Percentiles rank a stretch among this genome's conserved stretches.
These are phyloP conservation scores for Xylariaceae sp. DNA, from an alignment of 2,329 filamentous ascomycete species.

Conservation along the genomic window DNA sequence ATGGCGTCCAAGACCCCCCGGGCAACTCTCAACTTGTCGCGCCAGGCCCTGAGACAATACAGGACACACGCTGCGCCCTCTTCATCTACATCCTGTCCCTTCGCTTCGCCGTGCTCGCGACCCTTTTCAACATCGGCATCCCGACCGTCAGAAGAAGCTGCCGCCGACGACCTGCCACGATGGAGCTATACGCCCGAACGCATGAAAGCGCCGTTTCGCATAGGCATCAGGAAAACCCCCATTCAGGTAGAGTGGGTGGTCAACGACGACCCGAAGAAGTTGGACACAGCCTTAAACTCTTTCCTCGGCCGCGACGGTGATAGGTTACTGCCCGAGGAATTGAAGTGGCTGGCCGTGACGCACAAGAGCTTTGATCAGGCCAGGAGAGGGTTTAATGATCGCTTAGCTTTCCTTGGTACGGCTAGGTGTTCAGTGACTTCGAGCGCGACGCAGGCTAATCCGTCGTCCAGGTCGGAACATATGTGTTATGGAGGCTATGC, in stretches of 20 bases:
- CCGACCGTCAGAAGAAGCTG: slow-evolving; percentile 17
- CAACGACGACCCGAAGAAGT: slow-evolving; percentile 68
- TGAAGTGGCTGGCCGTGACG: slow-evolving; percentile 95
- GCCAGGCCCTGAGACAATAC: slow-evolving; percentile 33
- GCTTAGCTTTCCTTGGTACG: slow-evolving; percentile 81
- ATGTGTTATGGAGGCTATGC: slow-evolving; percentile 39
- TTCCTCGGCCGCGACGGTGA: slow-evolving; percentile 72
- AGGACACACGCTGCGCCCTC: slow-evolving; percentile 20
- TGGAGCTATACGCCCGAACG: slow-evolving; percentile 67
- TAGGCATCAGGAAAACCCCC: slow-evolving; percentile 53
- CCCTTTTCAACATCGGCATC: slow-evolving; percentile 28
- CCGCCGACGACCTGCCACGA: slow-evolving; percentile 44
- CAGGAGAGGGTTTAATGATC: slow-evolving; percentile 88
- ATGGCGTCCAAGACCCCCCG: slow-evolving; percentile 37
- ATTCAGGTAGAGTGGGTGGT: slow-evolving; percentile 56
- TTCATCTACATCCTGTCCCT: slow-evolving; percentile 12
- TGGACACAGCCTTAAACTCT: slow-evolving; percentile 73
- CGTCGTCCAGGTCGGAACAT: slow-evolving; percentile 30
- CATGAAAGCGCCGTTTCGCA: slow-evolving; percentile 67
- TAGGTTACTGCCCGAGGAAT: slow-evolving; percentile 75
- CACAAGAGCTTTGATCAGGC: slow-evolving; percentile 99
- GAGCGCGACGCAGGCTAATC: slow-evolving; percentile 11
- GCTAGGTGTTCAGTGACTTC: slow-evolving; percentile 10
- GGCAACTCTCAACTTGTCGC: slow-evolving; percentile 33
- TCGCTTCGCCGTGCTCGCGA: slow-evolving; percentile 14